Percentiles rank a stretch among this genome's conserved stretches.
phyloP scores from a whole-genome alignment of 208 protist species.

The Angomonas ambiguus region DNA sequence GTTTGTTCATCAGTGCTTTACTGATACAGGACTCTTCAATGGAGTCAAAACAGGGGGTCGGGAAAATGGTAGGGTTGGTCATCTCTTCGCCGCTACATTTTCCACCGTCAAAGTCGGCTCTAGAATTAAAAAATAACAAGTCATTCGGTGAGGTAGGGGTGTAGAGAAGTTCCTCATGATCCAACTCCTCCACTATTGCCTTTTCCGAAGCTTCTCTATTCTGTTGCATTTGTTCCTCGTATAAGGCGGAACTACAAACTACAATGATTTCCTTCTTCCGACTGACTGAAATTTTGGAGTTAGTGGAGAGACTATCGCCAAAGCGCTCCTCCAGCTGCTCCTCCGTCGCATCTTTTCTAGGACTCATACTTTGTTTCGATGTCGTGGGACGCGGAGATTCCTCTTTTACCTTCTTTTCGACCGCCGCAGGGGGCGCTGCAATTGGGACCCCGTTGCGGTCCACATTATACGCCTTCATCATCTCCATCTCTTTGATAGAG shows the following conservation, averaged over 20 bases:
- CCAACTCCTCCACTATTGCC: not conserved
- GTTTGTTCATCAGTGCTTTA: not conserved
- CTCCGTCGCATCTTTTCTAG: not conserved
- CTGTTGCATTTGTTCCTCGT: not conserved
- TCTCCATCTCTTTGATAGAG: constrained; percentile 57
- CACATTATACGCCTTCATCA: constrained; percentile 55
- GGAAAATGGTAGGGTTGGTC: not conserved
- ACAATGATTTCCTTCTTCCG: constrained; percentile 12
- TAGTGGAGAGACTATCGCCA: not conserved
- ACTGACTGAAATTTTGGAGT: constrained; percentile 5
- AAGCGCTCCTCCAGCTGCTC: not conserved
- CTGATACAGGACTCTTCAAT: constrained; percentile 7
- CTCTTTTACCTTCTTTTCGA: not conserved
- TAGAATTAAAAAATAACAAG: constrained; percentile 3
- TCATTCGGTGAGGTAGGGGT: not conserved
- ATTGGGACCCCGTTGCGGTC: constrained; percentile 31
- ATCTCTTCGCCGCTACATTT: not conserved
- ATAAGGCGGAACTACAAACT: constrained; percentile 2
- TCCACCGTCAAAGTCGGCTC: not conserved
- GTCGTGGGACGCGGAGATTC: not conserved
- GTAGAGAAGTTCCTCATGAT: not conserved
- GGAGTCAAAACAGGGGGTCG: constrained; percentile 3
- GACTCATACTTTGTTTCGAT: not conserved
- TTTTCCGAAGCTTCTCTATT: not conserved
- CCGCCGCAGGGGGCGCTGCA: not conserved